Evolutionary conservation across 2,329 filamentous ascomycete genomes (phyloP).

Genomic region (Lecanoromycetidae sp.): DNA sequence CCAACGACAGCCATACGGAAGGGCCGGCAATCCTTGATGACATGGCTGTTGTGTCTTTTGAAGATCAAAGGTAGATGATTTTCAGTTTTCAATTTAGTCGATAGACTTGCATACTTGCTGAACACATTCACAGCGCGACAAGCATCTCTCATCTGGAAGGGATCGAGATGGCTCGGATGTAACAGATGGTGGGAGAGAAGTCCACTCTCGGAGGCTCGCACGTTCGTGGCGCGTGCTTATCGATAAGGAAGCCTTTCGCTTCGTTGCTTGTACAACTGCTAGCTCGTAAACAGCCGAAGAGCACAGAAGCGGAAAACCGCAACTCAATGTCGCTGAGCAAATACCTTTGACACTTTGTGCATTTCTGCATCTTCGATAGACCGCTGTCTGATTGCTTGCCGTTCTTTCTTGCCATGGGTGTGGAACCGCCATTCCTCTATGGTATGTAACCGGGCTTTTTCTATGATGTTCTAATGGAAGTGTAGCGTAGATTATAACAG

Average conservation of each 20-base stretch:
- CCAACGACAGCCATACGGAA: constrained; percentile 69
- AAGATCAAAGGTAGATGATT: constrained; percentile 4
- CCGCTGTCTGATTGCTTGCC: background rate
- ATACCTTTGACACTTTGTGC: background rate
- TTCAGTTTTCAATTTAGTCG: background rate
- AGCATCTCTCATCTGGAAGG: background rate
- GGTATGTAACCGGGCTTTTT: no score
- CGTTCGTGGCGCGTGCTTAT: no score
- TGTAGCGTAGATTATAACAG: no score
- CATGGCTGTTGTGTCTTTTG: constrained; percentile 24
- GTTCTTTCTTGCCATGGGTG: constrained; percentile 30
- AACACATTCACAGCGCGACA: background rate
- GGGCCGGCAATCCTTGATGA: constrained; percentile 11
- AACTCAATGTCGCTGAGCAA: no score
- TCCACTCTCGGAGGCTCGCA: background rate
- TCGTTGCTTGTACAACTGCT: no score
- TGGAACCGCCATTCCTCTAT: constrained; percentile 63
- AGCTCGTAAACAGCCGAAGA: no score
- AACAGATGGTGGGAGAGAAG: background rate
- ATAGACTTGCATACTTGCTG: background rate
- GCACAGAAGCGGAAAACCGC: no score
- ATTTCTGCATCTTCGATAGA: background rate
- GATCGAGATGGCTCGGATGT: background rate
- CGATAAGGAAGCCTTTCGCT: no score
- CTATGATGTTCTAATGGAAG: no score